Evolutionary conservation across 306 rosid species (phyloP).

Genomic region (cucumber (Cucumis sativus)): Cucumber_9930_V3 NC_026658.2:3844501-3845000

Average conservation of each 20-base stretch:
- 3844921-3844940: not conserved
- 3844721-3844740: not conserved
- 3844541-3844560: slow-evolving; percentile 71
- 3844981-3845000: not conserved
- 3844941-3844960: not conserved
- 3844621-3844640: not conserved
- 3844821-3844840: not conserved
- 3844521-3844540: slow-evolving; percentile 88
- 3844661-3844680: not conserved
- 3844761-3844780: not conserved
- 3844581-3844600: not conserved
- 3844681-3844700: not conserved
- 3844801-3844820: not conserved
- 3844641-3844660: not conserved
- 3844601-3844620: too few relatives aligned
- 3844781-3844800: not conserved
- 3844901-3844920: not conserved
- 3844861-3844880: not conserved
- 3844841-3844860: not conserved
- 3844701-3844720: not conserved
- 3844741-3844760: not conserved
- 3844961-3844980: not conserved
- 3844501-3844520: slow-evolving; percentile 91
- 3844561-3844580: slow-evolving; percentile 30
- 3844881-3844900: not conserved